phyloP scores from a whole-genome alignment of 176 grass and related monocot species.

The Oryza rufipogon region DNA sequence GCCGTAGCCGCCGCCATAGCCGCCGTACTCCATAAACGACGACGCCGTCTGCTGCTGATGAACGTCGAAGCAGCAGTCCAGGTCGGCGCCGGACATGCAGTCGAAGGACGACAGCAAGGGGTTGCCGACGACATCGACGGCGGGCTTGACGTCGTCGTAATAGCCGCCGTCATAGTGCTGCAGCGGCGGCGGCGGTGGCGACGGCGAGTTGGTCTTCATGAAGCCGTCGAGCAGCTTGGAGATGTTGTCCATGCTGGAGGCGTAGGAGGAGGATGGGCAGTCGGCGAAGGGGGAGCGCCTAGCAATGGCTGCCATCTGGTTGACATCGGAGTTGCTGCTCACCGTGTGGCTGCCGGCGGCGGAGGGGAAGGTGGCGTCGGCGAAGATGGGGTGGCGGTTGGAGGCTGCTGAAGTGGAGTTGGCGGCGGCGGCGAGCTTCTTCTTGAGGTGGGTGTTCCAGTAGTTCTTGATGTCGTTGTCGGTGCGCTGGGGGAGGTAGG shows the following conservation, averaged over 20 bases:
- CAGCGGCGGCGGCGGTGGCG: background rate
- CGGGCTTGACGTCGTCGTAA: conserved; percentile 38
- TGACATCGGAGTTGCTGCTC: conserved; percentile 6
- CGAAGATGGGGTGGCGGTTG: conserved; percentile 27
- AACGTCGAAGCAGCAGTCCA: conserved; percentile 28
- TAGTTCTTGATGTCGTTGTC: conserved; percentile 98
- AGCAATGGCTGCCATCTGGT: conserved; percentile 18
- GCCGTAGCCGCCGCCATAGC: background rate
- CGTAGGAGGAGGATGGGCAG: conserved; percentile 53
- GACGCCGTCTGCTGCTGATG: background rate
- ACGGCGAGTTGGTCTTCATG: conserved; percentile 50
- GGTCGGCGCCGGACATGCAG: conserved; percentile 11
- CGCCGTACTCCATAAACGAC: background rate
- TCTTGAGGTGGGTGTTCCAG: conserved; percentile 97
- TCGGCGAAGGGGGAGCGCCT: conserved; percentile 38
- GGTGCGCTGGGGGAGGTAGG: conserved; percentile 80
- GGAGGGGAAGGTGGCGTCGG: too few species aligned
- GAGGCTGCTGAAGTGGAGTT: background rate
- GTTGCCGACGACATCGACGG: background rate
- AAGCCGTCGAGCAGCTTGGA: conserved; percentile 71
- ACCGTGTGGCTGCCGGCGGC: background rate
- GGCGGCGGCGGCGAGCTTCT: conserved; percentile 54
- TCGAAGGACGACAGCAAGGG: conserved; percentile 43
- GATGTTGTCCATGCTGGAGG: conserved; percentile 87
- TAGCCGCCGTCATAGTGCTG: conserved; percentile 2